Base-by-base conservation (phyloP, 2,329 filamentous ascomycete species). In the Penicillium sp. region DNA sequence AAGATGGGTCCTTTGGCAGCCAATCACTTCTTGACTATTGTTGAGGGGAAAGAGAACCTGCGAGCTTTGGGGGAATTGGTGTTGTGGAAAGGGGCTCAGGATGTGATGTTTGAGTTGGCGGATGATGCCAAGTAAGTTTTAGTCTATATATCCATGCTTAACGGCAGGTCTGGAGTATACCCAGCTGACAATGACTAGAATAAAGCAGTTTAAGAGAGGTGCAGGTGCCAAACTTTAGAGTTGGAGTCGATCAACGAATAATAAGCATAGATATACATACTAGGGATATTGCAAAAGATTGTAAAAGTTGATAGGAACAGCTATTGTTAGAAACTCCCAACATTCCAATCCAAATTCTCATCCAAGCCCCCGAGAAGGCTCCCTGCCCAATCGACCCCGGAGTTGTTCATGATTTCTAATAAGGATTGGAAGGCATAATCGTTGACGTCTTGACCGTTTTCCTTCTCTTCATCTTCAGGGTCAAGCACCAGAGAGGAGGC, bases 1-100 rank as follows among this genome's bases (percentile, higher is more conserved):
- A 68, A 67, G 29, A 67, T 67, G 65, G 66, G 66, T 1, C 31
- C 59, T 8, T 48, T 68, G 22, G 66, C 66, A 3, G 66, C 57
- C 11, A 67, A 66, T 57, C 65, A 68, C 42, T 68, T 68, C 33
- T 60, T 68, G 46, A 68, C 65, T 14, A 57, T 68, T 21, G 61
- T 44, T 24, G 63, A 67, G 29, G 66, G 66, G 1, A 45, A 35
- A 16, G 65, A 68, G 31, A 59, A 67, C 27, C 27, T 68, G 46
- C 59, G 49, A 22, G 44, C 47, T 2, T 46, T 68, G 16, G 66
- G 66, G 6, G 59, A 66, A 24, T 27, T 58, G 46, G 66, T 67
- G 8, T 45, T 68, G 16, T 68, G 65, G 66, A 47, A 64, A 44
- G 65, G 66, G 2, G 64, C 63, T n/a, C 58, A 66, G 53, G 57